Evolutionary conservation across 2,329 filamentous ascomycete species (phyloP).

Genomic region (Remersonia thermophila): DNA sequence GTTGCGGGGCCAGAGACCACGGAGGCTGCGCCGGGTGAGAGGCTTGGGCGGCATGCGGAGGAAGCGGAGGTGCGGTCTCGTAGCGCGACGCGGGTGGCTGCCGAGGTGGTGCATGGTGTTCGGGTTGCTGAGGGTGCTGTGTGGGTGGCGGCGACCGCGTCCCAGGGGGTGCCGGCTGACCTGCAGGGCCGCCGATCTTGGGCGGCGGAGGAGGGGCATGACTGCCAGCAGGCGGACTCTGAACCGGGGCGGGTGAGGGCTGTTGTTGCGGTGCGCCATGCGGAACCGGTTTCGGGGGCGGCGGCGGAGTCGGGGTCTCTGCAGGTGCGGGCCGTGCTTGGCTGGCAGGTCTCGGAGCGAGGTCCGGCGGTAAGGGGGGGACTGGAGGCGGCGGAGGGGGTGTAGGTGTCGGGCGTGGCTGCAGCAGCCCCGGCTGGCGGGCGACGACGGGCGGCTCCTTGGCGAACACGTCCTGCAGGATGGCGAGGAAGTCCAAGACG

Average conservation of each 20-base stretch:
- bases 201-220: constrained; percentile 25
- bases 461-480: constrained; percentile 77
- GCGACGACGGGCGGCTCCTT: constrained; percentile 89
- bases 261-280: constrained; percentile 19
- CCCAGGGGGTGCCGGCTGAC: constrained; percentile 13
- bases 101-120: too few relatives aligned
- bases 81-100: constrained; percentile 28
- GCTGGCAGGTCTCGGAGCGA: constrained; percentile 32
- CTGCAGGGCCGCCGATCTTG: constrained; percentile 17
- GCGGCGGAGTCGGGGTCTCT: constrained; percentile 28
- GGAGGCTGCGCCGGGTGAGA: constrained; percentile 13
- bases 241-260: constrained; percentile 23
- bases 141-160: too few relatives aligned
- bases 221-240: constrained; percentile 18
- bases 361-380: constrained; percentile 59
- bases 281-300: constrained; percentile 37
- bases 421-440: constrained; percentile 35
- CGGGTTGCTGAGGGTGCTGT: too few relatives aligned
- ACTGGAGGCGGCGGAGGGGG: constrained; percentile 43
- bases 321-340: constrained; percentile 23
- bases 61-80: constrained; percentile 35
- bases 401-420: constrained; percentile 22
- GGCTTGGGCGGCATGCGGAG: too few relatives aligned
- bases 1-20: constrained; percentile 8
- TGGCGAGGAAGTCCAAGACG: constrained; percentile 67